Conservation (phyloP, 257 asterid species). For the Solanum gracilifrons region DNA sequence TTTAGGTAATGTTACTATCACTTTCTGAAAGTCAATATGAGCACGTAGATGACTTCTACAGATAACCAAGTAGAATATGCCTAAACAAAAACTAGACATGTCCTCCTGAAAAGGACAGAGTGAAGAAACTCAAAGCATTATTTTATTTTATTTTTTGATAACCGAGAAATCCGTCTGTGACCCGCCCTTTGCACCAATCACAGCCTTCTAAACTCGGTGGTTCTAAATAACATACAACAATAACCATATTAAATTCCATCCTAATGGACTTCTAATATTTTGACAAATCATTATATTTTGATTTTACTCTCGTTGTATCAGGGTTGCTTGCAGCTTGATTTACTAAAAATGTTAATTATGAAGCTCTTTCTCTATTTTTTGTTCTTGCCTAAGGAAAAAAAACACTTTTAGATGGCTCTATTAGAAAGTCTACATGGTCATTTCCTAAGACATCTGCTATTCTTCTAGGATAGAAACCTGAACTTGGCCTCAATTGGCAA, state of each 20-base stretch:
- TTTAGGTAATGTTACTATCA: background rate
- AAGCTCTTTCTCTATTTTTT: background rate
- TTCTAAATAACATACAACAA: background rate
- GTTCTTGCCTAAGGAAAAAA: background rate
- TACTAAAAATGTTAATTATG: background rate
- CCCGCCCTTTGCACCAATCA: no score
- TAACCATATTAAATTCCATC: background rate
- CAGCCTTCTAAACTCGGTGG: no score
- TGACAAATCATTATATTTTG: background rate
- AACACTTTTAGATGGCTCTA: background rate
- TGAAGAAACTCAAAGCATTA: background rate
- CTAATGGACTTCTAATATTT: background rate
- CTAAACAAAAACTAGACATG: background rate
- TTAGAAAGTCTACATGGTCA: background rate
- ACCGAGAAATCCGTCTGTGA: no score
- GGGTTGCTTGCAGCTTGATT: background rate
- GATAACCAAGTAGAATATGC: background rate
- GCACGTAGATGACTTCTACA: background rate
- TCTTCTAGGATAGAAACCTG: background rate
- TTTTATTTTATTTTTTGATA: no score
- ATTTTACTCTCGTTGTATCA: background rate
- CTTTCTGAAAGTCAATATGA: background rate
- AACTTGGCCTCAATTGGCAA: background rate
- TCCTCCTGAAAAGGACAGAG: background rate
- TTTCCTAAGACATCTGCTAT: background rate